These are phyloP conservation scores for Colletotrichum somersetense DNA, from an alignment of 2,329 filamentous ascomycete species.

Conservation along the genomic window DNA sequence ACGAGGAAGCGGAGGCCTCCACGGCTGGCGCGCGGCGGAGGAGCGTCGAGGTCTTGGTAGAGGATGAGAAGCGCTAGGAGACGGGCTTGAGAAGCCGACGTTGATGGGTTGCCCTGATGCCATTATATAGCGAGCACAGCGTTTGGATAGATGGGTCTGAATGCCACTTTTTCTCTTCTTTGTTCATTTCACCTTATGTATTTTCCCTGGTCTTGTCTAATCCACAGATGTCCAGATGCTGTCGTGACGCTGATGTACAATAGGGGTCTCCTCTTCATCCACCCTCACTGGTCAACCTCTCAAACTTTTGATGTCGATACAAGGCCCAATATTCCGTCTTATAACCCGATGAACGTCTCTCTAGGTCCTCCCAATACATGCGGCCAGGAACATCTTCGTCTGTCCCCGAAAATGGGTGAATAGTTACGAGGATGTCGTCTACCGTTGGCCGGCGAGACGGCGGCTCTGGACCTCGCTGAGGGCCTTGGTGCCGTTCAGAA, in stretches of 20 bases:
- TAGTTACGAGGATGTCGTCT: constrained; percentile 40
- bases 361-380: background rate
- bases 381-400: background rate
- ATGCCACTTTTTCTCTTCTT: background rate
- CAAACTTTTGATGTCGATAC: background rate
- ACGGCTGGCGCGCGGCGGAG: constrained; percentile 15
- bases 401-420: background rate
- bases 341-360: background rate
- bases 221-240: constrained; percentile 39
- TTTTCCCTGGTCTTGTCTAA: constrained; percentile 29
- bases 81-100: background rate
- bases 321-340: background rate
- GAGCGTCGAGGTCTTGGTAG: constrained; percentile 24
- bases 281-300: background rate
- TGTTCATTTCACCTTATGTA: constrained; percentile 28
- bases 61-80: constrained; percentile 14
- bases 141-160: constrained; percentile 22
- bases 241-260: constrained; percentile 41
- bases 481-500: constrained; percentile 90
- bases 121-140: constrained; percentile 20
- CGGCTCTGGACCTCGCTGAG: constrained; percentile 93
- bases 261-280: background rate
- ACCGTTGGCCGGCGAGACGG: constrained; percentile 80
- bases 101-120: background rate
- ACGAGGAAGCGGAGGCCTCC: constrained; percentile 20